Evolutionary conservation across 495 filamentous ascomycete genomes (phyloP).

Genomic region (Clavariopsis aquatica): DNA sequence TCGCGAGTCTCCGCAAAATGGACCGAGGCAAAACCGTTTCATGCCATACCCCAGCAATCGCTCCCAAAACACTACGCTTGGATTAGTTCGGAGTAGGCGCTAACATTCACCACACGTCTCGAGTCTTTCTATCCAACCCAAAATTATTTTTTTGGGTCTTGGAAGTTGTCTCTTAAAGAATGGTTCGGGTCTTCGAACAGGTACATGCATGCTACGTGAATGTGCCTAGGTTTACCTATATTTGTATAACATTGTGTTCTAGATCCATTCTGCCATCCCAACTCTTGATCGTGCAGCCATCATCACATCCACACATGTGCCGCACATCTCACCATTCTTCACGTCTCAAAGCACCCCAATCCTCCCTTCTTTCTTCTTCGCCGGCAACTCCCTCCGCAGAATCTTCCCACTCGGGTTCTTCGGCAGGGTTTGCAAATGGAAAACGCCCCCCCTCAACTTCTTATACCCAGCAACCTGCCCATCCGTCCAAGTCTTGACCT

Average conservation of each 20-base stretch:
- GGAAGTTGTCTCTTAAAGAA: no score
- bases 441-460: slow-evolving; percentile 28
- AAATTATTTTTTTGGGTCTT: no score
- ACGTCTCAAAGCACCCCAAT: slow-evolving; percentile 8
- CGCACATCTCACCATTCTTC: background rate
- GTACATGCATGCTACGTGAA: no score
- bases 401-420: slow-evolving; percentile 32
- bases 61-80: background rate
- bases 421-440: slow-evolving; percentile 20
- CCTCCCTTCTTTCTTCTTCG: slow-evolving; percentile 17
- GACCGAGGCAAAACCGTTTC: background rate
- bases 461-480: slow-evolving; percentile 21
- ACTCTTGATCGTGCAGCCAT: no score
- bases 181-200: no score
- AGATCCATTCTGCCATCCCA: no score
- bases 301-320: no score
- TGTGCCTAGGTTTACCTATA: no score
- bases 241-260: no score
- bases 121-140: no score
- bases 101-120: background rate
- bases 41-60: background rate
- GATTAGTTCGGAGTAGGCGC: background rate
- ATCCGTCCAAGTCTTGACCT: slow-evolving; percentile 18
- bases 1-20: slow-evolving; percentile 7
- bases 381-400: slow-evolving; percentile 22